Evolutionary conservation across 768 basidiomycete species (phyloP).

Genomic region (Tylopilus balloui): DNA sequence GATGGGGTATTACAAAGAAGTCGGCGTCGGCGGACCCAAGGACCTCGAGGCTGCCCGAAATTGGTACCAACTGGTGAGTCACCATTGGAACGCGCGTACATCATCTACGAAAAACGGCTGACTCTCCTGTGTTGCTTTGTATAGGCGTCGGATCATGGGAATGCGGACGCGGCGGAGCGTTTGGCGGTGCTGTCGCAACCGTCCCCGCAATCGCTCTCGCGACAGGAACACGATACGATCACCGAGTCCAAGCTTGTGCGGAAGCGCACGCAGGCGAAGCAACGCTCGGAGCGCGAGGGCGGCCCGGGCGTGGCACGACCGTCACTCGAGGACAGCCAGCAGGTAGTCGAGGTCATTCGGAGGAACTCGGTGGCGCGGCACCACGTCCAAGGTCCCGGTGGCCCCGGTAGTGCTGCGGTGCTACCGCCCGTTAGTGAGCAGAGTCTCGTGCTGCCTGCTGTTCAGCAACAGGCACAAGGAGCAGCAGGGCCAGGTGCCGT

Average conservation of each 20-base stretch:
- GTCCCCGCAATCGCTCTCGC: slow-evolving; percentile 59
- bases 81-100: too few species aligned
- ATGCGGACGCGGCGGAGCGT: slow-evolving; percentile 74
- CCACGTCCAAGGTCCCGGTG: background rate
- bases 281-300: slow-evolving; percentile 40
- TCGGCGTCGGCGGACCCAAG: slow-evolving; percentile 76
- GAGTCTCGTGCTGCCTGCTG: background rate
- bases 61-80: slow-evolving; percentile 72
- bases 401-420: too few species aligned
- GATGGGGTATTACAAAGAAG: slow-evolving; percentile 92
- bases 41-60: slow-evolving; percentile 58
- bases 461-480: background rate
- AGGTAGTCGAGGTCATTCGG: slow-evolving; percentile 53
- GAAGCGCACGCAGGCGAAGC: slow-evolving; percentile 69
- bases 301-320: slow-evolving; percentile 1
- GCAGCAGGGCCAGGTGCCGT: too few species aligned
- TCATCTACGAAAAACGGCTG: too few species aligned
- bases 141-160: slow-evolving; percentile 68
- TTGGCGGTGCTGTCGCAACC: slow-evolving; percentile 63
- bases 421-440: background rate
- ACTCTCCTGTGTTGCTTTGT: too few species aligned
- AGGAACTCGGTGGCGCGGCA: slow-evolving; percentile 41
- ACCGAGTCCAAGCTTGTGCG: slow-evolving; percentile 80
- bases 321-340: slow-evolving; percentile 34
- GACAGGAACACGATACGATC: slow-evolving; percentile 74